phyloP scores from a whole-genome alignment of 805 yeast genomes.

The Metschnikowia henanensis region DNA sequence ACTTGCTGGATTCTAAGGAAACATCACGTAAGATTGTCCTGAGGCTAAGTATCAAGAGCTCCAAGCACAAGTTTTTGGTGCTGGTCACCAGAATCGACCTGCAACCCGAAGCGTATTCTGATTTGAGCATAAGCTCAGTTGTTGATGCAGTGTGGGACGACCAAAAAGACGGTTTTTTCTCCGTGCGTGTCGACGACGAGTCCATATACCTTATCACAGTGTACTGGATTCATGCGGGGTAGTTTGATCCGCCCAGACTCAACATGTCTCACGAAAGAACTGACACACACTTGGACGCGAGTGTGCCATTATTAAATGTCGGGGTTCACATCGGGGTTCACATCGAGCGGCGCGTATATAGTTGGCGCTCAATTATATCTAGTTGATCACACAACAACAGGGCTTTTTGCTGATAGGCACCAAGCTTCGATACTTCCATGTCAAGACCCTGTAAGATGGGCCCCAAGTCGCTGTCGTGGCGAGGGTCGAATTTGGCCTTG shows the following conservation, averaged over 20 bases:
- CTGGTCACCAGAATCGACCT: conserved; percentile 38
- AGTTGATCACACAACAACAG: conserved; percentile 15
- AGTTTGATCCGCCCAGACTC: too few relatives aligned
- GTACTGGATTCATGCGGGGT: conserved; percentile 18
- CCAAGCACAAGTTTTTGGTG: conserved; percentile 57
- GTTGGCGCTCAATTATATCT: conserved; percentile 14
- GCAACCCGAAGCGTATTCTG: conserved; percentile 18
- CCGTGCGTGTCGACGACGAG: conserved; percentile 28
- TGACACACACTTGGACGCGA: too few relatives aligned
- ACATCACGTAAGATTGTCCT: conserved; percentile 33
- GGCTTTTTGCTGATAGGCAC: conserved; percentile 4
- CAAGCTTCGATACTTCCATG: conserved; percentile 1
- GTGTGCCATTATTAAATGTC: too few relatives aligned
- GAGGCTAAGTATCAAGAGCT: conserved; percentile 43
- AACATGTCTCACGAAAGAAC: background rate
- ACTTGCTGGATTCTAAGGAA: conserved; percentile 17
- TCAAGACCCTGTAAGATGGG: background rate
- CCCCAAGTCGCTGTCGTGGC: conserved; percentile 13
- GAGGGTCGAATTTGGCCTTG: conserved; percentile 15
- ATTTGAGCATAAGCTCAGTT: conserved; percentile 29
- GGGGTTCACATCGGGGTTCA: too few relatives aligned
- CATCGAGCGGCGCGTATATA: too few relatives aligned
- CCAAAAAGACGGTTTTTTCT: conserved; percentile 53
- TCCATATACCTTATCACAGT: conserved; percentile 22
- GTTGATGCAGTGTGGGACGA: conserved; percentile 61